Evolutionary conservation across 495 filamentous ascomycete species (phyloP).

Genomic region (Trypethelium eluteriae): DNA sequence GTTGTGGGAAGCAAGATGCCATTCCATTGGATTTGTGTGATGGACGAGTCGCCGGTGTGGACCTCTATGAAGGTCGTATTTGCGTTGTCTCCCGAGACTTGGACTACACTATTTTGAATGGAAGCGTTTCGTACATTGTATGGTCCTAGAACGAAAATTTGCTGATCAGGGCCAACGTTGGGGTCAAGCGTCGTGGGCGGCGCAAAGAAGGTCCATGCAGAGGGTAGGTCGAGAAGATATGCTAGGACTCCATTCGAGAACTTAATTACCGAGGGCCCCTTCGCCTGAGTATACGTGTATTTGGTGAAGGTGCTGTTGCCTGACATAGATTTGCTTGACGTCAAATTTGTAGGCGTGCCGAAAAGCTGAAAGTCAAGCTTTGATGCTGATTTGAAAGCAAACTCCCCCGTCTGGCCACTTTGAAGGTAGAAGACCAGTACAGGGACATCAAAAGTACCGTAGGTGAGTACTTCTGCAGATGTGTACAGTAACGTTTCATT

Average conservation of each 20-base stretch:
- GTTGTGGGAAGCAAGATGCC: slow-evolving; percentile 20
- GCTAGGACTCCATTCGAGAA: slow-evolving; percentile 42
- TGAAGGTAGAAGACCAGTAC: slow-evolving; percentile 49
- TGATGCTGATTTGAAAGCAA: slow-evolving; percentile 40
- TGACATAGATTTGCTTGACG: slow-evolving; percentile 10
- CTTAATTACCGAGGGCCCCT: slow-evolving; percentile 43
- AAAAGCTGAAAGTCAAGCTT: slow-evolving; percentile 18
- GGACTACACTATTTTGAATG: background rate
- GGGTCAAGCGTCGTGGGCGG: slow-evolving; percentile 48
- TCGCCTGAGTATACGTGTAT: slow-evolving; percentile 41
- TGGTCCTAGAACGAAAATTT: slow-evolving; percentile 21
- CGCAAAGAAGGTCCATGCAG: slow-evolving; percentile 51
- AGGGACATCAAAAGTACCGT: slow-evolving; percentile 43
- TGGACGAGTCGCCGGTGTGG: slow-evolving; percentile 19
- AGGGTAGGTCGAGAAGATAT: slow-evolving; percentile 44
- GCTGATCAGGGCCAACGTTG: slow-evolving; percentile 27
- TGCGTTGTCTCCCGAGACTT: slow-evolving; percentile 25
- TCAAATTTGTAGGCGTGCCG: slow-evolving; percentile 11
- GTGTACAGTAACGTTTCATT: slow-evolving; percentile 49
- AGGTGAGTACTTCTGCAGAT: slow-evolving; percentile 52
- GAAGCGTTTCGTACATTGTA: slow-evolving; percentile 21
- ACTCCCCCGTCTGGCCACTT: slow-evolving; percentile 48
- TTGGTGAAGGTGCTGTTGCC: slow-evolving; percentile 26
- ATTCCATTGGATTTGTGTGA: slow-evolving; percentile 29
- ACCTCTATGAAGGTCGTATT: slow-evolving; percentile 29